Conservation (phyloP, 768 basidiomycete species). For the Termitomyces sp. region DNA sequence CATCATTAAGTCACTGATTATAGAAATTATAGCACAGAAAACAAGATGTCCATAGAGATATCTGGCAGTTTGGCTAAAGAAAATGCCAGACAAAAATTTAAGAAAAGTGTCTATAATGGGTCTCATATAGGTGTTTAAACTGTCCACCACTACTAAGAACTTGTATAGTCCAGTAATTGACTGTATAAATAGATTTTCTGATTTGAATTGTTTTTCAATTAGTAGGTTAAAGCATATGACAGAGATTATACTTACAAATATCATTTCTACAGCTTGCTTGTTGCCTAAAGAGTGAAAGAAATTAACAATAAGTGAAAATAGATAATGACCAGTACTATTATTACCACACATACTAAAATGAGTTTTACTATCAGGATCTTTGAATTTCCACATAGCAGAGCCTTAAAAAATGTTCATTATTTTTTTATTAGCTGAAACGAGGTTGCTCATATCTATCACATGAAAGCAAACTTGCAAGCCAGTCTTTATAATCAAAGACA, state of each 20-base stretch:
- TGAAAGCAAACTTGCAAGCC: conserved; percentile 23
- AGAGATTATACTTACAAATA: no score
- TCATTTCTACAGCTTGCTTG: no score
- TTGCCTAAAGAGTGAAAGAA: no score
- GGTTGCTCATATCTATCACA: conserved; percentile 19
- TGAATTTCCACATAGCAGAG: neutral
- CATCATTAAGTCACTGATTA: no score
- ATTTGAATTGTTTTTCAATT: neutral
- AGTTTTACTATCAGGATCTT: neutral
- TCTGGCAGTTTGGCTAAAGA: neutral
- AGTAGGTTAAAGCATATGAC: no score
- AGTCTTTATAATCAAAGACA: conserved; percentile 22
- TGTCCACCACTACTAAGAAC: conserved; percentile 18
- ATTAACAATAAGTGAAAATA: no score
- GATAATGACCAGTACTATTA: neutral
- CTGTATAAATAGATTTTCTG: conserved; percentile 32
- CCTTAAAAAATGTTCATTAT: no score
- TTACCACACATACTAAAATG: neutral
- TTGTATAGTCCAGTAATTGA: conserved; percentile 32
- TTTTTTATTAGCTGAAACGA: neutral
- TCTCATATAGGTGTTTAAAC: conserved; percentile 21
- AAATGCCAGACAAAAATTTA: conserved; percentile 12
- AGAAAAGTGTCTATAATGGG: conserved; percentile 27
- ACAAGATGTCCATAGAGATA: no score
- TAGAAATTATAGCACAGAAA: no score